Conservation (phyloP, 495 filamentous ascomycete genomes). For the Penicillium lagena region DNA sequence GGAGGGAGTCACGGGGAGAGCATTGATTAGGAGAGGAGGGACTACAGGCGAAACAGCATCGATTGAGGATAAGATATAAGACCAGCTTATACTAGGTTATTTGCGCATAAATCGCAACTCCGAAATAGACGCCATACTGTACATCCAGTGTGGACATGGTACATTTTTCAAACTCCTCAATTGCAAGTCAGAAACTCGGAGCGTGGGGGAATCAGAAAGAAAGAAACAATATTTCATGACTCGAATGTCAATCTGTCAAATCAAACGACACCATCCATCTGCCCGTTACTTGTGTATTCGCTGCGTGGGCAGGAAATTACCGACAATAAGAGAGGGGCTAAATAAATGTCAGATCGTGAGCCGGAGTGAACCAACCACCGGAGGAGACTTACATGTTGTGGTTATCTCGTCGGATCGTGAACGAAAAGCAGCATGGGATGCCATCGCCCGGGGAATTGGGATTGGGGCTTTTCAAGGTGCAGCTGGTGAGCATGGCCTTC, state of each 20-base stretch:
- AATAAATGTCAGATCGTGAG: slow-evolving; percentile 6
- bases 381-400: slow-evolving; percentile 80
- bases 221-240: not conserved
- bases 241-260: not conserved
- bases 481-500: slow-evolving; percentile 94
- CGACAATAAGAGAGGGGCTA: slow-evolving; percentile 90
- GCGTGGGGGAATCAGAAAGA: not conserved
- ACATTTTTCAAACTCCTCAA: not conserved
- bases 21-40: no score
- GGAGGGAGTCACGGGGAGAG: no score
- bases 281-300: slow-evolving; percentile 17
- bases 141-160: not conserved
- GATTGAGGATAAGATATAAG: no score
- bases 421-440: slow-evolving; percentile 94
- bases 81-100: no score
- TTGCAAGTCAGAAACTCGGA: not conserved
- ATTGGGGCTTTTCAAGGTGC: slow-evolving; percentile 81
- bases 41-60: no score
- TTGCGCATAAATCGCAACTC: no score
- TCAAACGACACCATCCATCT: no score
- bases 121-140: not conserved
- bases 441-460: slow-evolving; percentile 62
- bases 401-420: slow-evolving; percentile 87
- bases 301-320: slow-evolving; percentile 78
- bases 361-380: not conserved